A percentile compares a stretch with the other conserved stretches of the same genome.
These are phyloP conservation scores for Solanum pinnatisectum DNA, from an alignment of 257 asterid species.

Conservation along the genomic window DNA sequence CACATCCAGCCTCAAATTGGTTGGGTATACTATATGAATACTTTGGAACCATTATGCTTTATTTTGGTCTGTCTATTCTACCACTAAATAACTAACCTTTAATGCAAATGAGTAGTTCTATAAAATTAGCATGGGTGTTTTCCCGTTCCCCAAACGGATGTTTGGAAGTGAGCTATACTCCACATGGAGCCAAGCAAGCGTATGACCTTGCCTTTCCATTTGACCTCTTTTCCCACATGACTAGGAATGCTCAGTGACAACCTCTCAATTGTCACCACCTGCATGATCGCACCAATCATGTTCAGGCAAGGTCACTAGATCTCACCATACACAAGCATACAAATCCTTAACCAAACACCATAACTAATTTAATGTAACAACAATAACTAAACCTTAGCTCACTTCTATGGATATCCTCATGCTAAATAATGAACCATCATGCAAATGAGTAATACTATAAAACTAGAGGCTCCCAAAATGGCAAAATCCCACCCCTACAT, in stretches of 20 bases:
- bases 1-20: not conserved
- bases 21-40: not conserved
- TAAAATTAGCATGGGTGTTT: not conserved
- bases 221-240: not conserved
- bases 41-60: not conserved
- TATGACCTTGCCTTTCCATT: not conserved
- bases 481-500: not conserved
- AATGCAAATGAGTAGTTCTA: not conserved
- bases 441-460: not conserved
- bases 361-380: not conserved
- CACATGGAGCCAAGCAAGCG: not conserved
- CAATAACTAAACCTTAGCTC: not conserved
- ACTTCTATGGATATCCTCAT: not conserved
- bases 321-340: not conserved
- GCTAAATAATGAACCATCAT: not conserved
- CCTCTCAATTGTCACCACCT: not conserved
- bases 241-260: not conserved
- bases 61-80: not conserved
- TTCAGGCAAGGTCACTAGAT: not conserved
- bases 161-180: not conserved
- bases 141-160: not conserved
- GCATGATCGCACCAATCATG: not conserved
- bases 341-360: not conserved
- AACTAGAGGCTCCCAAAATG: not conserved
- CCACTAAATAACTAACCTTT: not conserved